These are phyloP conservation scores for Parietaria judaica DNA, from an alignment of 306 rosid genomes.

Conservation along the genomic window DNA sequence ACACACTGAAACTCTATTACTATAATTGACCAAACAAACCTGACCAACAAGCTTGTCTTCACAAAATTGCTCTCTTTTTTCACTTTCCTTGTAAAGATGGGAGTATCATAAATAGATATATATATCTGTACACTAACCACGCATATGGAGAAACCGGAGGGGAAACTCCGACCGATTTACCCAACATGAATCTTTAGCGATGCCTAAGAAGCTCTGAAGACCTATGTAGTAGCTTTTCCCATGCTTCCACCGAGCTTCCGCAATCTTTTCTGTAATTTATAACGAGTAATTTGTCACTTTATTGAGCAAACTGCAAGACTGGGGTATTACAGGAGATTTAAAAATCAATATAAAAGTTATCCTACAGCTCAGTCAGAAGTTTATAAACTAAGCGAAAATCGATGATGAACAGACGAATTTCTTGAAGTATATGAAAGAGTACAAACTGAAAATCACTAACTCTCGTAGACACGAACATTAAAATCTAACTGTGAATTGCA, in stretches of 20 bases:
- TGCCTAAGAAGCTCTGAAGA: slow-evolving; percentile 2
- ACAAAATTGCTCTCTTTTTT: slow-evolving; percentile 7
- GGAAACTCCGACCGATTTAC: slow-evolving; percentile 25
- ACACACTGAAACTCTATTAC: slow-evolving; percentile 23
- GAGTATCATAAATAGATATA: slow-evolving; percentile 18
- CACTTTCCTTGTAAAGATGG: slow-evolving; percentile 27
- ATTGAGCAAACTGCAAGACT: slow-evolving; percentile 5
- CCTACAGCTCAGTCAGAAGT: too few relatives aligned
- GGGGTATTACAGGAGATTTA: neutral
- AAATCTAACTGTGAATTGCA: too few relatives aligned
- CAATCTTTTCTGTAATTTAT: slow-evolving; percentile 30
- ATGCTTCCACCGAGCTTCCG: slow-evolving; percentile 15
- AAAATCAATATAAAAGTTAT: neutral
- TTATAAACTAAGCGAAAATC: neutral
- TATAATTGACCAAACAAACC: slow-evolving; percentile 37
- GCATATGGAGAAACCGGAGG: slow-evolving; percentile 18
- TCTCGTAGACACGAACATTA: too few relatives aligned
- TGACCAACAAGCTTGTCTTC: slow-evolving; percentile 23
- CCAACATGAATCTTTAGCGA: slow-evolving; percentile 15
- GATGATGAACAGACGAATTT: neutral
- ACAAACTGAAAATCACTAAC: too few relatives aligned
- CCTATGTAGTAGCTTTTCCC: slow-evolving; percentile 49
- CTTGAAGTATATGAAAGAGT: too few relatives aligned
- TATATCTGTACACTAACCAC: slow-evolving; percentile 18
- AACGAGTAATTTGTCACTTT: slow-evolving; percentile 13